Conservation (phyloP, 2,329 filamentous ascomycete genomes). For the Colletotrichum chlorophyti region DNA sequence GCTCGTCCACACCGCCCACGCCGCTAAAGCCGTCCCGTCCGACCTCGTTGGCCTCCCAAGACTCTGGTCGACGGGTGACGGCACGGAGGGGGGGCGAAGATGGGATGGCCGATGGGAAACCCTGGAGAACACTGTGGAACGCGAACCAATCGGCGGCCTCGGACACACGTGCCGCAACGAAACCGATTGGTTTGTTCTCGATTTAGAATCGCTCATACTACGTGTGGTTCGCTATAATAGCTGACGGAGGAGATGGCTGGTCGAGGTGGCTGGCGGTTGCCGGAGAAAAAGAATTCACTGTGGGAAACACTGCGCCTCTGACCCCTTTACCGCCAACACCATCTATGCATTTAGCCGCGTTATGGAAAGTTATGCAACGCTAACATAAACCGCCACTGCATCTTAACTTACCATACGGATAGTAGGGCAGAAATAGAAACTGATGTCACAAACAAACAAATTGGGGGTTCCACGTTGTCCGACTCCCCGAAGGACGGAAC, state of each 20-base stretch:
- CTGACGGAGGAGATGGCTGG: too few relatives aligned
- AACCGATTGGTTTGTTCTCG: slow-evolving; percentile 9
- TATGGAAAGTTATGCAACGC: not conserved
- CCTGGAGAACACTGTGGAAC: not conserved
- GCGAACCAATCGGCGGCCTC: not conserved
- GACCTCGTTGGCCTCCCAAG: not conserved
- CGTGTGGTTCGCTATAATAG: too few relatives aligned
- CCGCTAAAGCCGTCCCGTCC: not conserved
- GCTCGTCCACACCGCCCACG: not conserved
- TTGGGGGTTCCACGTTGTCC: not conserved
- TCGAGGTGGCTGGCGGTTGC: not conserved
- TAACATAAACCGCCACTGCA: not conserved
- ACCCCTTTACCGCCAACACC: not conserved
- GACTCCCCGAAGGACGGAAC: slow-evolving; percentile 11
- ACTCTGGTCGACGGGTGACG: not conserved
- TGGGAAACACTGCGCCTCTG: not conserved
- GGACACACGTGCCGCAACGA: not conserved
- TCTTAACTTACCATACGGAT: too few relatives aligned
- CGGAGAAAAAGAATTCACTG: too few relatives aligned
- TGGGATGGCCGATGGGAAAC: not conserved
- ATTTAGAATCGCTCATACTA: not conserved
- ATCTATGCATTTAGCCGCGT: too few relatives aligned
- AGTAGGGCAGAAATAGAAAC: slow-evolving; percentile 1
- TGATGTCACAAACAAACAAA: slow-evolving; percentile 20
- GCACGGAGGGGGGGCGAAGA: not conserved